A percentile compares a stretch with the other conserved stretches of the same genome.
phyloP scores from a whole-genome alignment of 345 rosid species.

The Corchorus olitorius region DNA sequence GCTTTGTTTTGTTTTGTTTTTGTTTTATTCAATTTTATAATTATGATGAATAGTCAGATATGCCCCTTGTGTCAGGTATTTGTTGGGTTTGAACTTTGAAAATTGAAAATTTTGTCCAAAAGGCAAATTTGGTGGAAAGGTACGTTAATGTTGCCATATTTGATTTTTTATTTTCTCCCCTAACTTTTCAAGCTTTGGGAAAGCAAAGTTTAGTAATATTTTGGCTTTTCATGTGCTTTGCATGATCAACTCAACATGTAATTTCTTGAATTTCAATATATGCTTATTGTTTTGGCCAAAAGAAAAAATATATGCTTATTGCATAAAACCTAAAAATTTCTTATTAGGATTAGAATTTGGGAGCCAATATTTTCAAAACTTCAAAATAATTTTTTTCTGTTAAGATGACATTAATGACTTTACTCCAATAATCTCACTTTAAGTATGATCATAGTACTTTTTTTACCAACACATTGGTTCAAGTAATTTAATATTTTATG shows the following conservation, averaged over 20 bases:
- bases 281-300: too few species aligned
- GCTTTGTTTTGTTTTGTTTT: neutral
- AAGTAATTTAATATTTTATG: too few species aligned
- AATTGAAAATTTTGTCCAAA: neutral
- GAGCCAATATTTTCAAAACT: too few species aligned
- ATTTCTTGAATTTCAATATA: too few species aligned
- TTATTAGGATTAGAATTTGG: too few species aligned
- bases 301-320: too few species aligned
- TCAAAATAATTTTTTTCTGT: too few species aligned
- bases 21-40: neutral
- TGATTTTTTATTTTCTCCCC: neutral
- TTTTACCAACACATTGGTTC: too few species aligned
- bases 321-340: too few species aligned
- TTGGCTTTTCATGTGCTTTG: neutral
- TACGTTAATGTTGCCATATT: neutral
- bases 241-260: neutral
- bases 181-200: neutral
- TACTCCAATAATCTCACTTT: too few species aligned
- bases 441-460: too few species aligned
- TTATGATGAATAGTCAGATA: neutral
- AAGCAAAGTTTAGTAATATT: neutral
- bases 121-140: neutral
- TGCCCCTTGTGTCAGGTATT: conserved; percentile 10
- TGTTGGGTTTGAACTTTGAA: neutral
- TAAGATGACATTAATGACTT: too few species aligned